Evolutionary conservation across 192 early-diverging fungal species (phyloP), one percentile per base, ranked within the genome.

Genomic region (Lunasporangiospora selenospora): DNA sequence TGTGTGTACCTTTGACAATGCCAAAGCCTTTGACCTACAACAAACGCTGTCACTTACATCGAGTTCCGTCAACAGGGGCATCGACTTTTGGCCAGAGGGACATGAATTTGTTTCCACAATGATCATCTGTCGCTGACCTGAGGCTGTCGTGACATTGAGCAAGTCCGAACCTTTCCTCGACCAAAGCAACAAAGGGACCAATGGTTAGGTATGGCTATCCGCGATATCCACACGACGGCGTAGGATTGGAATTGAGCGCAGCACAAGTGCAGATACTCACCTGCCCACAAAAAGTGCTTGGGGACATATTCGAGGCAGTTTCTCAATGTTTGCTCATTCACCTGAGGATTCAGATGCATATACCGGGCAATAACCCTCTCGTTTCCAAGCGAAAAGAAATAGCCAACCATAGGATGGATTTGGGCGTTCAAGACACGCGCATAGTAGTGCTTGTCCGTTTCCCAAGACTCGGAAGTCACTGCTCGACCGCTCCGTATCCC

Each of bases 71-170:
- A 95, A 62, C 3, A 92, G 75, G 7, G 93, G 93, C 93, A 95
- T 95, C 9, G 93, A 95, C 65, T 95, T 95, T 77, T 90, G 92
- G 27, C 93, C 93, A 24, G 90, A 92, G 5, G 93, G 93, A 58
- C 93, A 95, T 37, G 92, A 93, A 70, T 95, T 95, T 31, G 93
- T 95, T 65, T 95, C 93, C 21, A 95, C 88, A 38, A 95, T 86
- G 75, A 95, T 93, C 93, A 95, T 95, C 73, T 95, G 93, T 31
- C 91, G 86, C 57, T 91, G 90, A 12, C 93, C 93, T 40, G 76
- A 81, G 7, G 88, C 81, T 13, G 92, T 95, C 2, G 92, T 93
- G 33, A 93, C 88, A 80, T 93, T 92, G 79, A 95, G 93, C 38
- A 95, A 75, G 80, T 95, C 93, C 2, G 89, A 92, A 29, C 92